Percentiles rank a stretch among this genome's conserved stretches.
Conservation (phyloP, 169 alveolate species). For the Plasmodium billcollinsi region DNA sequence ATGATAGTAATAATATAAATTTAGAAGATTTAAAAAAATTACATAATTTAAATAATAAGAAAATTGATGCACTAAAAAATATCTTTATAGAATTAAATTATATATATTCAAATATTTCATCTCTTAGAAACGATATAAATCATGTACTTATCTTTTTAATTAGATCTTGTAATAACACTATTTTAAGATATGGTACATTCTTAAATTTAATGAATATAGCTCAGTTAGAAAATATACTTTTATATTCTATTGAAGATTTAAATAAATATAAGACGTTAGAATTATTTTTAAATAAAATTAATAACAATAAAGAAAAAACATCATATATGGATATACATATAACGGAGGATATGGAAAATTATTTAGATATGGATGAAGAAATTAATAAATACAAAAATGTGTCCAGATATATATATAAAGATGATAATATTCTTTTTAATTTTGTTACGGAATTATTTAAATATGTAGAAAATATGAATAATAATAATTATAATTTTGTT, state of each 20-base stretch:
- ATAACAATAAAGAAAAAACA: background rate
- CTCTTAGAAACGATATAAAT: constrained; percentile 62
- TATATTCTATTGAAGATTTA: constrained; percentile 56
- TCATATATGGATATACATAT: background rate
- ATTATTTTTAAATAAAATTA: constrained; percentile 18
- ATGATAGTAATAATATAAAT: constrained; percentile 13
- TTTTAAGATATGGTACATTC: constrained; percentile 58
- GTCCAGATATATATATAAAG: constrained; percentile 55
- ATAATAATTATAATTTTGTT: constrained; percentile 74
- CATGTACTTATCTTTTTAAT: constrained; percentile 25
- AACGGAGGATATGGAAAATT: constrained; percentile 2
- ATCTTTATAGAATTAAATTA: constrained; percentile 62
- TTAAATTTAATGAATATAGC: constrained; percentile 72
- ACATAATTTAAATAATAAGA: constrained; percentile 33
- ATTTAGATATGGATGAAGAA: constrained; percentile 25
- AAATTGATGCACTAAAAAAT: constrained; percentile 29
- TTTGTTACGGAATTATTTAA: constrained; percentile 75
- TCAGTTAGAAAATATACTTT: constrained; percentile 70
- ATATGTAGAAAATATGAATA: constrained; percentile 76
- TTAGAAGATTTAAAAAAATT: constrained; percentile 47
- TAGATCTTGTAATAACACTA: constrained; percentile 56
- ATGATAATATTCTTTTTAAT: constrained; percentile 64
- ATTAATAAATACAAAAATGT: constrained; percentile 63
- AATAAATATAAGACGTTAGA: constrained; percentile 48
- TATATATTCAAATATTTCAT: constrained; percentile 46